Evolutionary conservation across 805 yeast genomes (phyloP).

Genomic region (Ogataea glucozyma): DNA sequence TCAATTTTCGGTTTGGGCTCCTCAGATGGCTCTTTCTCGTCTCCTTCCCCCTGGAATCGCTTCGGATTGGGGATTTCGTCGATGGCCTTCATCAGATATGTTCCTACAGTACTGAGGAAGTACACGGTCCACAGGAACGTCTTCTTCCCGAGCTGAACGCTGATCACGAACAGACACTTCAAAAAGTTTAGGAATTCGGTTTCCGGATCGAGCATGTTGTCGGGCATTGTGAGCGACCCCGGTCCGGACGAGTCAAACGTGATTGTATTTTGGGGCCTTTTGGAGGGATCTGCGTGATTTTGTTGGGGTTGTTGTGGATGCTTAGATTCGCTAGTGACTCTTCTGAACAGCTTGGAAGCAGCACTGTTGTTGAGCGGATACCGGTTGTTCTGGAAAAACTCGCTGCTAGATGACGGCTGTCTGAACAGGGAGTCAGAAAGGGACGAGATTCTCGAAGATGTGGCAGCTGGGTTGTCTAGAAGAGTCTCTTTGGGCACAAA

Average conservation of each 20-base stretch:
- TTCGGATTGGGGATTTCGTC: conserved; percentile 31
- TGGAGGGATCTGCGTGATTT: not conserved
- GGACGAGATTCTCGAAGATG: conserved; percentile 18
- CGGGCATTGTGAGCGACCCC: conserved; percentile 9
- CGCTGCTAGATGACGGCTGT: conserved; percentile 5
- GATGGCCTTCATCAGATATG: conserved; percentile 17
- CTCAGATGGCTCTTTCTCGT: not conserved
- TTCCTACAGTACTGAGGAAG: conserved; percentile 19
- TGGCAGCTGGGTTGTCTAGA: conserved; percentile 9
- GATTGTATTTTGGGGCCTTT: conserved; percentile 2
- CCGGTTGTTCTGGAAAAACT: conserved; percentile 1
- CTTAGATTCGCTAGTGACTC: conserved; percentile 3
- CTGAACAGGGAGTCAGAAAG: conserved; percentile 3
- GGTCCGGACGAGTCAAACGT: conserved; percentile 6
- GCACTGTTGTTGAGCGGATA: conserved; percentile 8
- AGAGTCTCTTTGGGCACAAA: conserved; percentile 22
- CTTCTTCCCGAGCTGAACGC: conserved; percentile 25
- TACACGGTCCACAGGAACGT: conserved; percentile 28
- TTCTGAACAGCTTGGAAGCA: conserved; percentile 6
- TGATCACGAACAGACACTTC: conserved; percentile 22
- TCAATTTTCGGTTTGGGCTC: not conserved
- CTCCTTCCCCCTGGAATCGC: conserved; percentile 11
- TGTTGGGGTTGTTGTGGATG: not conserved
- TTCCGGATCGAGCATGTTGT: conserved; percentile 20
- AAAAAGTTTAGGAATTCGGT: conserved; percentile 29